Evolutionary conservation across 345 rosid genomes (phyloP).

Genomic region (Gossypium herbaceum): DNA sequence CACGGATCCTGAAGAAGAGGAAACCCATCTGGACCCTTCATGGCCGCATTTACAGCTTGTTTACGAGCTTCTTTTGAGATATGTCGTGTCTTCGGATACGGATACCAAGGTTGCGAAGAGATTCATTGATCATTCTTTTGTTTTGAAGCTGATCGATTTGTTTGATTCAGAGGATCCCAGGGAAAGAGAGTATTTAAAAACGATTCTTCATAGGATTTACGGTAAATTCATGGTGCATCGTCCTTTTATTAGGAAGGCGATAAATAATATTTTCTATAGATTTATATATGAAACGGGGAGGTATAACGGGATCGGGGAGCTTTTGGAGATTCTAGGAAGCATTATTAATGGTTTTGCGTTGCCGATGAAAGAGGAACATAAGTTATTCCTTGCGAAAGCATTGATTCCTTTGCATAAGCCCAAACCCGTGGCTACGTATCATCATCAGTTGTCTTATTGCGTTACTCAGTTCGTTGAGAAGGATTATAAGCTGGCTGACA

Average conservation of each 20-base stretch:
- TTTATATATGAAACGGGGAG: constrained; percentile 40
- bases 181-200: constrained; percentile 80
- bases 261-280: no score
- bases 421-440: constrained; percentile 54
- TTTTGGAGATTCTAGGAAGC: constrained; percentile 84
- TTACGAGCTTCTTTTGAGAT: constrained; percentile 71
- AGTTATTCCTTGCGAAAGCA: constrained; percentile 51
- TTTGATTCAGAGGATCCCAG: constrained; percentile 84
- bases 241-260: no score
- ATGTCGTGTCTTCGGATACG: constrained; percentile 68
- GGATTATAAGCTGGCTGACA: constrained; percentile 66
- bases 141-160: constrained; percentile 64
- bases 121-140: constrained; percentile 72
- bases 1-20: constrained; percentile 81
- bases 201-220: constrained; percentile 79
- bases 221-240: constrained; percentile 71
- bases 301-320: constrained; percentile 77
- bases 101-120: constrained; percentile 79
- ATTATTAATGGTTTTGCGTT: no score
- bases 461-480: constrained; percentile 33
- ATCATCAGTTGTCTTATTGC: constrained; percentile 83
- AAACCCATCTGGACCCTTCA: constrained; percentile 69
- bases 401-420: constrained; percentile 90
- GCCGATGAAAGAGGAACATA: no score
- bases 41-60: constrained; percentile 95